Base-by-base conservation (phyloP, 371 early-diverging fungal species). In the Thermomucor indicae-seudaticae region DNA sequence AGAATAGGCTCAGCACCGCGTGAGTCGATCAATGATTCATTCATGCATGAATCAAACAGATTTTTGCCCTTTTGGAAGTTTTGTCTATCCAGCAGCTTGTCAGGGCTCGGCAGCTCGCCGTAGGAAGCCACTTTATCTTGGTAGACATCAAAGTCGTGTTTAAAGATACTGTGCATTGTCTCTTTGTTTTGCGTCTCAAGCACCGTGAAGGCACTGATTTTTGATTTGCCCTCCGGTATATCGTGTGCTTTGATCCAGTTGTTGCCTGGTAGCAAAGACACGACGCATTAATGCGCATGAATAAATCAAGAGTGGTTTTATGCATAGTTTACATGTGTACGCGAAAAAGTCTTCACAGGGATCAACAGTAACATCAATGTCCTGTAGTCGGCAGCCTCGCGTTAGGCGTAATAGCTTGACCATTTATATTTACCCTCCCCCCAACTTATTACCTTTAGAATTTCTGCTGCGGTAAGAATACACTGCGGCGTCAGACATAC, bases 41-140 rank as follows among this genome's bases (percentile, higher is more conserved):
- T 70, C 82, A 81, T 79, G 53, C 84, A 84, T 16, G 78, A 68
- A 43, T 61, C 54, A 51, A 69, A 84, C 10, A 81, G 50, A 12
- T 45, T 49, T 46, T 76, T 65, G 19, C 66, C 63, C 53, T 78
- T 80, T 42, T 67, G 56, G 44, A 80, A 78, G 40, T 78, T 80
- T 32, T 73, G 70, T 27, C 67, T 53, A 23, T 69, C 77, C 12
- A 65, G 51, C n/a, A 58, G 30, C 22, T 59, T 63, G 29, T 65
- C 65, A 8, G 65, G 71, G n/a, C 65, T 57, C 7, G 66, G 65
- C 39, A 71, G 49, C 19, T 49, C 48, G 6, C 48, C 45, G n/a
- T n/a, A n/a, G 1, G 24, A 19, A 1, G 28, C 56, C 6, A 55
- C 53, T 16, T 41, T 47, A 7, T 67, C 49, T 34, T 64, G 57